Conservation (phyloP, 306 rosid genomes). For the Quercus wislizeni region DNA sequence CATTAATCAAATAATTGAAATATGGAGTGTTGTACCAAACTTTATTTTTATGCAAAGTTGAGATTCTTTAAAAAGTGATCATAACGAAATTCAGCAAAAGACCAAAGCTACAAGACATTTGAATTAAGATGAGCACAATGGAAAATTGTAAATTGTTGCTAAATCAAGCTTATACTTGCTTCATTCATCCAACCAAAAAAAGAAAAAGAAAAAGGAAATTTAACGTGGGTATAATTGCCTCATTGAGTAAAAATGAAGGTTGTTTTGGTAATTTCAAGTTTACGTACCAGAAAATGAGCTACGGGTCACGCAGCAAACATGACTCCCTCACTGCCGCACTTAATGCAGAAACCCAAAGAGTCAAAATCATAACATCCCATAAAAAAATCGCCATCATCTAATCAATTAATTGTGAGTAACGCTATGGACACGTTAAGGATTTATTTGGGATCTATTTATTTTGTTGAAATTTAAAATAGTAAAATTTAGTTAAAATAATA, state of each 20-base stretch:
- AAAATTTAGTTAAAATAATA: fast-evolving
- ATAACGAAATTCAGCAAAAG: background rate
- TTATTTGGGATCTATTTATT: fast-evolving
- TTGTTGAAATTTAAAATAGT: no score
- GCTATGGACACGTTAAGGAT: fast-evolving
- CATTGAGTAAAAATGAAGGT: background rate
- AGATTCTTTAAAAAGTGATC: background rate
- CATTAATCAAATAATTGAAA: background rate
- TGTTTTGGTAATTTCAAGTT: background rate
- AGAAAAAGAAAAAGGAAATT: no score
- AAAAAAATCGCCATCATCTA: constrained; percentile 2
- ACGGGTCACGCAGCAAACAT: constrained; percentile 27
- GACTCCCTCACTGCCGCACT: constrained; percentile 12
- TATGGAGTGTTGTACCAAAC: background rate
- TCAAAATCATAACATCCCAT: background rate
- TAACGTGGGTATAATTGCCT: background rate
- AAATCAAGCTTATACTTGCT: background rate
- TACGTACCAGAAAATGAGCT: background rate
- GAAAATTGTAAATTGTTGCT: background rate
- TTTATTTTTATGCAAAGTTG: background rate
- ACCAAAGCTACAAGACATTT: background rate
- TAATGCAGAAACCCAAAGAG: constrained; percentile 1
- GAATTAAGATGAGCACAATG: background rate
- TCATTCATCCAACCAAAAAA: no score
- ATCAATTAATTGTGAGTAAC: background rate